phyloP scores from a whole-genome alignment of 2,329 filamentous ascomycete genomes.

The Xylaria sp. region DNA sequence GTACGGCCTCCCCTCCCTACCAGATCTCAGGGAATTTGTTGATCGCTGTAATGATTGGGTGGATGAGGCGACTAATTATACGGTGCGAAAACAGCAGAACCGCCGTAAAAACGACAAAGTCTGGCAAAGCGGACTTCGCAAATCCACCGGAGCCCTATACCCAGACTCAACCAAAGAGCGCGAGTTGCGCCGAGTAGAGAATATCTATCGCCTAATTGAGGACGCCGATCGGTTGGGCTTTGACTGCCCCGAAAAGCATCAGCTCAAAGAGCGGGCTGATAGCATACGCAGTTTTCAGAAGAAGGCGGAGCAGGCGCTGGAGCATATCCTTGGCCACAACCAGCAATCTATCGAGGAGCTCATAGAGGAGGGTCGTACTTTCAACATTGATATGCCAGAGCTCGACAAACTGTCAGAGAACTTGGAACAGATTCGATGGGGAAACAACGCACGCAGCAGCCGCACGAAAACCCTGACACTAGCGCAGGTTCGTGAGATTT shows the following conservation, averaged over 20 bases:
- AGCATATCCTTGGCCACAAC: conserved; percentile 57
- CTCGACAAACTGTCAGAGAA: conserved; percentile 75
- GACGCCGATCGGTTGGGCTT: conserved; percentile 86
- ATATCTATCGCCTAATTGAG: conserved; percentile 76
- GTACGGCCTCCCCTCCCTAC: conserved; percentile 76
- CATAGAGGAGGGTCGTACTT: conserved; percentile 80
- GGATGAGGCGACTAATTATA: conserved; percentile 93
- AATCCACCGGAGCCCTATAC: conserved; percentile 52
- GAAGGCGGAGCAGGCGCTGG: conserved; percentile 65
- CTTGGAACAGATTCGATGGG: conserved; percentile 84
- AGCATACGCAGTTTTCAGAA: conserved; percentile 80
- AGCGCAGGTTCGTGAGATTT: conserved; percentile 71
- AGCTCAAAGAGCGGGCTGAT: conserved; percentile 77
- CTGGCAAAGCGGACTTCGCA: conserved; percentile 69
- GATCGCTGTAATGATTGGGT: conserved; percentile 97
- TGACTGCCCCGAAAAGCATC: conserved; percentile 83
- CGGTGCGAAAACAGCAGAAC: conserved; percentile 94
- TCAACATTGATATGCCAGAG: conserved; percentile 88
- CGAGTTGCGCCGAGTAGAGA: conserved; percentile 81
- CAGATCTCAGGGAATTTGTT: conserved; percentile 80
- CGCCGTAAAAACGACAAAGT: conserved; percentile 89
- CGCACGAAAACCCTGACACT: conserved; percentile 64
- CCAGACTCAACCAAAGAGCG: conserved; percentile 71
- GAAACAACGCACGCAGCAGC: conserved; percentile 64
- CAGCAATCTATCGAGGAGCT: conserved; percentile 80